Conservation (phyloP, 805 yeast species). For the Danielozyma ontarioensis region DNA sequence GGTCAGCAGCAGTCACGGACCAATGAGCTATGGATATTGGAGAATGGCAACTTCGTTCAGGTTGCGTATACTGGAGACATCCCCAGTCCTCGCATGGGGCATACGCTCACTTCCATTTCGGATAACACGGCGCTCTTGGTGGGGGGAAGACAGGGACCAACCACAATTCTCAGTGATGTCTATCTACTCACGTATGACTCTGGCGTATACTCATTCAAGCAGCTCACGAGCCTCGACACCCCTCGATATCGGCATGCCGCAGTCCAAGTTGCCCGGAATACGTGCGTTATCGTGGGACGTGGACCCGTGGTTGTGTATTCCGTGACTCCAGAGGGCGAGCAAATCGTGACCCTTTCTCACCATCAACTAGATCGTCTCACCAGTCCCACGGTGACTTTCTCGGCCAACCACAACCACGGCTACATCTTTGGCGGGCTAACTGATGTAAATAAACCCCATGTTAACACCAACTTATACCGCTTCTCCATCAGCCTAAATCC, state of each 20-base stretch:
- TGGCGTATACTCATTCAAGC: background rate
- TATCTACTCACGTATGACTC: conserved; percentile 6
- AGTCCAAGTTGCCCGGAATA: too few species aligned
- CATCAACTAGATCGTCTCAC: too few species aligned
- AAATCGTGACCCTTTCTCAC: too few species aligned
- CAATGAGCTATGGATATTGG: background rate
- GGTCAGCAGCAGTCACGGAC: background rate
- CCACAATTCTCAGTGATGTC: conserved; percentile 30
- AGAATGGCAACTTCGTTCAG: background rate
- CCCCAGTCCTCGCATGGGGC: conserved; percentile 52
- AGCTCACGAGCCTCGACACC: too few species aligned
- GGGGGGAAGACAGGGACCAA: conserved; percentile 71
- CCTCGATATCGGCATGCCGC: too few species aligned
- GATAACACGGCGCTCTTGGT: conserved; percentile 31
- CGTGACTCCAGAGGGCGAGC: too few species aligned
- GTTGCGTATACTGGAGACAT: conserved; percentile 1
- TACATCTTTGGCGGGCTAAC: background rate
- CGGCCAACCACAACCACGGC: too few species aligned
- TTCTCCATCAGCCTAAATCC: too few species aligned
- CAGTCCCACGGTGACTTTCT: too few species aligned
- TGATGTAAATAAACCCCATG: background rate
- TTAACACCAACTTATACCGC: background rate
- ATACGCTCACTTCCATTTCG: conserved; percentile 38
- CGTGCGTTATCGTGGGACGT: too few species aligned
- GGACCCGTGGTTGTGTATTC: too few species aligned